Percentiles rank a stretch among this genome's conserved stretches.
Conservation (phyloP, 2,329 filamentous ascomycete species). For the Venturia oleaginea region DNA sequence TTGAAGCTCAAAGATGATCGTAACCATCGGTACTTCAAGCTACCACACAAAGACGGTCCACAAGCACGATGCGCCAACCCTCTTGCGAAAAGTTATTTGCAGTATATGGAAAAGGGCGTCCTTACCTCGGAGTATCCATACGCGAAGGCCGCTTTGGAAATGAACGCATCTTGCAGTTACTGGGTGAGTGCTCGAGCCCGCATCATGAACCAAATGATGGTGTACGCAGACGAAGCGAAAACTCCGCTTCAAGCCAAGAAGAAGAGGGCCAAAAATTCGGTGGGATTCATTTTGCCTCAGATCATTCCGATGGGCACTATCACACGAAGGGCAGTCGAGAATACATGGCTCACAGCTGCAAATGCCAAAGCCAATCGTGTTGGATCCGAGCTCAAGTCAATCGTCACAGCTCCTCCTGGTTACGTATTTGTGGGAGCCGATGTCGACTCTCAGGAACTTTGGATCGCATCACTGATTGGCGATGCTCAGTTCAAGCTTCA, state of each 20-base stretch:
- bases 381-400: slow-evolving; percentile 92
- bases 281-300: slow-evolving; percentile 84
- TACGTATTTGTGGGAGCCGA: slow-evolving; percentile 95
- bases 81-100: slow-evolving; percentile 80
- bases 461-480: slow-evolving; percentile 93
- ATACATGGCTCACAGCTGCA: slow-evolving; percentile 95
- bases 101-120: slow-evolving; percentile 83
- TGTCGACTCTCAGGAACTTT: slow-evolving; percentile 93
- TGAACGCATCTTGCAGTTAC: slow-evolving; percentile 98
- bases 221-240: slow-evolving; percentile 61
- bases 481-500: slow-evolving; percentile 93
- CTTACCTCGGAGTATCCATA: slow-evolving; percentile 81
- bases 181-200: slow-evolving; percentile 95
- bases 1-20: slow-evolving; percentile 55
- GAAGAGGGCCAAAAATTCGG: slow-evolving; percentile 26
- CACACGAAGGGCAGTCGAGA: slow-evolving; percentile 87
- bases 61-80: slow-evolving; percentile 75
- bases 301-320: slow-evolving; percentile 98
- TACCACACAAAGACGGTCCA: slow-evolving; percentile 93
- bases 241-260: slow-evolving; percentile 20
- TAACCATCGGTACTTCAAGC: slow-evolving; percentile 69
- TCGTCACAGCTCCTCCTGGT: slow-evolving; percentile 84
- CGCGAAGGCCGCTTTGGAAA: slow-evolving; percentile 89
- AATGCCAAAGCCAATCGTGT: slow-evolving; percentile 96
- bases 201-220: slow-evolving; percentile 91